phyloP scores from a whole-genome alignment of 371 early-diverging fungal species.

The Mucor indicus region DNA sequence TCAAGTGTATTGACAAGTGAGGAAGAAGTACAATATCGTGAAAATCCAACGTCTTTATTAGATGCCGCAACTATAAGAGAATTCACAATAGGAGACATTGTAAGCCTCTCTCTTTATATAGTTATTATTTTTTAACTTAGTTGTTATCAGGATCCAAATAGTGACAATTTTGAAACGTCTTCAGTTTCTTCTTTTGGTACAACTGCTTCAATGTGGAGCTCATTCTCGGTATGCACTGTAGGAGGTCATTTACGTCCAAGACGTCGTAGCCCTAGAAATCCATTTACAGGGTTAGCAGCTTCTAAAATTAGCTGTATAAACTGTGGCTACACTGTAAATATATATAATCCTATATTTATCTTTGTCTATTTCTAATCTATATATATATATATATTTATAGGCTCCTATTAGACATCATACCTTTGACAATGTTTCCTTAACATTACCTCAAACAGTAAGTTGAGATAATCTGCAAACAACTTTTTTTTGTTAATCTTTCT shows the following conservation, averaged over 20 bases:
- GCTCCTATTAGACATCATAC: conserved; percentile 81
- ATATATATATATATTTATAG: conserved; percentile 1
- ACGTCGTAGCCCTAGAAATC: conserved; percentile 52
- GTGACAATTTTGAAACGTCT: conserved; percentile 44
- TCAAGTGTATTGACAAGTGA: conserved; percentile 77
- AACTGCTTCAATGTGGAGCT: conserved; percentile 52
- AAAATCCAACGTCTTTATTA: conserved; percentile 36
- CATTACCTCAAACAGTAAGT: conserved; percentile 61
- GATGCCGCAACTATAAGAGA: conserved; percentile 31
- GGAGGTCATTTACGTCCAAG: conserved; percentile 45
- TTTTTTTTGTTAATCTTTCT: neutral
- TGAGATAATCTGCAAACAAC: neutral
- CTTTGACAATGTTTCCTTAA: conserved; percentile 78
- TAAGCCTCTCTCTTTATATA: conserved; percentile 1
- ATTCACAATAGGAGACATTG: conserved; percentile 16
- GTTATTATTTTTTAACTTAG: neutral
- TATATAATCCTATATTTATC: neutral
- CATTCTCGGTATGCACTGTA: conserved; percentile 48
- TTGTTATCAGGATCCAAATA: conserved; percentile 14
- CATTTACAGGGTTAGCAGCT: conserved; percentile 74
- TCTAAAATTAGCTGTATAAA: conserved; percentile 75
- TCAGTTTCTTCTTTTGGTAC: conserved; percentile 49
- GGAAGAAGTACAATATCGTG: conserved; percentile 47
- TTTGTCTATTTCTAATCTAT: neutral
- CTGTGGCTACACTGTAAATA: conserved; percentile 69